phyloP scores from a whole-genome alignment of 2,329 filamentous ascomycete genomes.

The Plenodomus tracheiphilus region DNA sequence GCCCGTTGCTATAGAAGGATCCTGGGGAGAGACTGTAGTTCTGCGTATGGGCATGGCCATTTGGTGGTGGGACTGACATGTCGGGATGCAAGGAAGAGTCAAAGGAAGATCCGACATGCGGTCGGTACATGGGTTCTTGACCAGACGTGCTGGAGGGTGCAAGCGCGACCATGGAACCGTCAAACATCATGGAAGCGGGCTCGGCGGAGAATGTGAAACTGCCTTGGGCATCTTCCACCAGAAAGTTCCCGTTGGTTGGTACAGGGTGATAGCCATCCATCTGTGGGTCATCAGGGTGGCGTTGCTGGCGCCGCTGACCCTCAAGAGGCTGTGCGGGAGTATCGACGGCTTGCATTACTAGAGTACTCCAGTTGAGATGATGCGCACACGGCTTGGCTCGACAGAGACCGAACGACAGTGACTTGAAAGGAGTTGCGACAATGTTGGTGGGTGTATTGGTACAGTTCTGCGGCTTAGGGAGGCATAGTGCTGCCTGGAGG shows the following conservation, averaged over 20 bases:
- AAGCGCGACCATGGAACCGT: slow-evolving; percentile 30
- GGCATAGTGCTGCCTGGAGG: slow-evolving; percentile 40
- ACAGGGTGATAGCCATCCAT: slow-evolving; percentile 28
- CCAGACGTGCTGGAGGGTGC: slow-evolving; percentile 24
- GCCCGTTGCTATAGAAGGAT: slow-evolving; percentile 32
- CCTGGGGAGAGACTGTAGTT: slow-evolving; percentile 36
- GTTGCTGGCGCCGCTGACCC: slow-evolving; percentile 40
- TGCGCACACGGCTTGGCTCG: slow-evolving; percentile 26
- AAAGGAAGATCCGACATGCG: slow-evolving; percentile 39
- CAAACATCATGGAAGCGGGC: slow-evolving; percentile 38
- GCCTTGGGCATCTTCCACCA: slow-evolving; percentile 38
- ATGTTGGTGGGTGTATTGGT: no score
- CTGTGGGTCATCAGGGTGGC: slow-evolving; percentile 37
- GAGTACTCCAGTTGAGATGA: slow-evolving; percentile 13
- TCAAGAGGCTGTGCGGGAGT: slow-evolving; percentile 38
- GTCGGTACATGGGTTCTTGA: slow-evolving; percentile 36
- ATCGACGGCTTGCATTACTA: slow-evolving; percentile 39
- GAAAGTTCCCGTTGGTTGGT: slow-evolving; percentile 24
- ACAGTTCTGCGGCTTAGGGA: slow-evolving; percentile 35
- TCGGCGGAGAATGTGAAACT: slow-evolving; percentile 42
- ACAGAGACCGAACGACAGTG: slow-evolving; percentile 10
- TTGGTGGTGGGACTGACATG: slow-evolving; percentile 35
- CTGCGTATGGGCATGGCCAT: slow-evolving; percentile 28
- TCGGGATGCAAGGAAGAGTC: slow-evolving; percentile 42
- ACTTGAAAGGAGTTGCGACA: slow-evolving; percentile 4